Percentiles rank a stretch among this genome's conserved stretches.
These are phyloP conservation scores for Exobasidium cylindrosporum DNA, from an alignment of 1,284 basidiomycete genomes.

Conservation along the genomic window DNA sequence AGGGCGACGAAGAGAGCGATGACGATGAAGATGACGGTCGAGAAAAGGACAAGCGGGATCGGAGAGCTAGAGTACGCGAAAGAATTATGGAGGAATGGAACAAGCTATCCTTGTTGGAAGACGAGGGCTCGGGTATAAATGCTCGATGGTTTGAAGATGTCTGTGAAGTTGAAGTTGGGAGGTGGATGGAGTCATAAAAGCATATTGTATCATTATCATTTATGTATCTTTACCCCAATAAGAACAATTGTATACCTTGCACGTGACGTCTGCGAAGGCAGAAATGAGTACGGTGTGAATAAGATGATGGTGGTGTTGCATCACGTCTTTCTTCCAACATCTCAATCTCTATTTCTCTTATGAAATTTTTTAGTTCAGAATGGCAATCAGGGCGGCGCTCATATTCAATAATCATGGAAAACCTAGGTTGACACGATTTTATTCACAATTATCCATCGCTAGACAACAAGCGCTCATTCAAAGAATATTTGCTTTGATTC, in stretches of 20 bases:
- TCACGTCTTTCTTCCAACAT: no score
- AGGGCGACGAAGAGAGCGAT: background rate
- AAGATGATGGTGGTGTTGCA: no score
- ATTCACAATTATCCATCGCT: conserved; percentile 57
- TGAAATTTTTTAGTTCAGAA: no score
- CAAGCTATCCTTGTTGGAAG: background rate
- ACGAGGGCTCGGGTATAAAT: background rate
- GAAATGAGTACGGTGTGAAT: no score
- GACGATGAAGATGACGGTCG: conserved; percentile 1
- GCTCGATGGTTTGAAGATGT: conserved; percentile 12
- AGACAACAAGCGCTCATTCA: conserved; percentile 49
- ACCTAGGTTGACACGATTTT: conserved; percentile 92
- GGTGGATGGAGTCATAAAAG: background rate
- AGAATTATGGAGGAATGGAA: conserved; percentile 7
- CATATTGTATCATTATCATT: background rate
- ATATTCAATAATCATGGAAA: conserved; percentile 85
- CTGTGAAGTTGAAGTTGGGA: conserved; percentile 8
- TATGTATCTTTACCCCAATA: background rate
- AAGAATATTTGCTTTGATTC: conserved; percentile 49
- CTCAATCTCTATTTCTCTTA: no score
- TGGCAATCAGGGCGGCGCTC: conserved; percentile 83
- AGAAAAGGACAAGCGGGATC: background rate
- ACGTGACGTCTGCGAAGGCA: no score
- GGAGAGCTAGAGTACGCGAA: conserved; percentile 5
- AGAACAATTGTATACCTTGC: no score